phyloP scores from a whole-genome alignment of 768 basidiomycete genomes.

The Naganishia onofrii region DNA sequence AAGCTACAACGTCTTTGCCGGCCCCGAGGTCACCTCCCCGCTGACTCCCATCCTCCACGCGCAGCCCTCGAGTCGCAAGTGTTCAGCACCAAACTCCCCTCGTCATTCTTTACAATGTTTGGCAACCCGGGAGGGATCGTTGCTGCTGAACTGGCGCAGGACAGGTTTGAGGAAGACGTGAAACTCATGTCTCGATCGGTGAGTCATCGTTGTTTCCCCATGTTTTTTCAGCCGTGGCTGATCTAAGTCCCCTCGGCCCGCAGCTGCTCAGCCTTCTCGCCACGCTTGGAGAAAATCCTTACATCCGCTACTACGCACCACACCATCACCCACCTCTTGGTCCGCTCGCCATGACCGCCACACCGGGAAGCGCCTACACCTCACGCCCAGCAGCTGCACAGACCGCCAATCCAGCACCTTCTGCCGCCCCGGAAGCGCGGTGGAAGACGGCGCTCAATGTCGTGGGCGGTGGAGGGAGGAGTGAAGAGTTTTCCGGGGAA shows the following conservation, averaged over 20 bases:
- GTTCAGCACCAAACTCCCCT: slow-evolving; percentile 75
- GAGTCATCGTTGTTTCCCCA: too few relatives aligned
- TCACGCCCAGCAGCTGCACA: neutral
- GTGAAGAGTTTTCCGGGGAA: slow-evolving; percentile 62
- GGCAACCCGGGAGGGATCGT: slow-evolving; percentile 72
- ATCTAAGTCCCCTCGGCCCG: neutral
- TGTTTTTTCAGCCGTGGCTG: neutral
- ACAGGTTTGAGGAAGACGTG: slow-evolving; percentile 82
- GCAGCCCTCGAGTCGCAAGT: slow-evolving; percentile 79
- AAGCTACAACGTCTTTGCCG: slow-evolving; percentile 50
- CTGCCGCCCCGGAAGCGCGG: slow-evolving; percentile 34
- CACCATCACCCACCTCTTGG: slow-evolving; percentile 78
- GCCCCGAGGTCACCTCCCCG: neutral
- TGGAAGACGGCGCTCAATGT: slow-evolving; percentile 50
- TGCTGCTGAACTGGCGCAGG: slow-evolving; percentile 65
- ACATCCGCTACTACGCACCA: slow-evolving; percentile 87
- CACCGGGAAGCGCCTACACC: slow-evolving; percentile 26
- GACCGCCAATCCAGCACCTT: slow-evolving; percentile 29
- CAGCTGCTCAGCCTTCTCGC: slow-evolving; percentile 85
- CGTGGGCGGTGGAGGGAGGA: slow-evolving; percentile 18
- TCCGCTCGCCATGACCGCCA: slow-evolving; percentile 66
- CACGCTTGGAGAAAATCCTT: slow-evolving; percentile 84
- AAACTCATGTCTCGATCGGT: slow-evolving; percentile 57
- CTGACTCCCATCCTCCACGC: neutral
- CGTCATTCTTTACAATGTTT: slow-evolving; percentile 81